phyloP scores from a whole-genome alignment of 306 rosid genomes.

The Rosa lucieae region DNA sequence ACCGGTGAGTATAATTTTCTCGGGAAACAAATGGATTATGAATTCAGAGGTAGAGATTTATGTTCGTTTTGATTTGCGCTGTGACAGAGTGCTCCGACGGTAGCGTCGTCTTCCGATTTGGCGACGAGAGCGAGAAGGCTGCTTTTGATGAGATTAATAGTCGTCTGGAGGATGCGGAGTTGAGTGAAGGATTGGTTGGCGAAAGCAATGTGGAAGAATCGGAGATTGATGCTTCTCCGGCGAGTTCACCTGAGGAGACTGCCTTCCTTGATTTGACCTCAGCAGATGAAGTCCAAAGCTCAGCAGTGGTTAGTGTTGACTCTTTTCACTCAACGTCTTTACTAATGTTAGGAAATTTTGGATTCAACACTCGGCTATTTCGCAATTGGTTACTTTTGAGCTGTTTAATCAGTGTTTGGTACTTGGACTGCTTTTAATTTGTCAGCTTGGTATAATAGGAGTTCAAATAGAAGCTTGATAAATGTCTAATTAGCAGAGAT shows the following conservation, averaged over 20 bases:
- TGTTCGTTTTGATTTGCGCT: background rate
- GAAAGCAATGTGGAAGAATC: background rate
- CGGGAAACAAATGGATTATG: background rate
- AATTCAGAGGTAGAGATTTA: background rate
- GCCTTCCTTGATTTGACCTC: background rate
- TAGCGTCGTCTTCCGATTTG: slow-evolving; percentile 56
- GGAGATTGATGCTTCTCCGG: background rate
- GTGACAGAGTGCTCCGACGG: slow-evolving; percentile 63
- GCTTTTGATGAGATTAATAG: background rate
- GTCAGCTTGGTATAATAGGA: background rate
- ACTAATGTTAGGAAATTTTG: background rate
- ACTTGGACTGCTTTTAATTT: background rate
- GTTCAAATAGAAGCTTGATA: background rate
- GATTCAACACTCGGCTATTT: background rate
- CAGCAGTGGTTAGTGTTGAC: background rate
- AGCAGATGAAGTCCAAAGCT: too few species aligned
- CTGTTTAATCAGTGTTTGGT: background rate
- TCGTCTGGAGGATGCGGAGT: background rate
- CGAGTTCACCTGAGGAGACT: background rate
- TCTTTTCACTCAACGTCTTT: background rate
- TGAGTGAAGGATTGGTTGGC: background rate
- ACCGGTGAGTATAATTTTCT: slow-evolving; percentile 34
- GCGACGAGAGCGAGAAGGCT: slow-evolving; percentile 39
- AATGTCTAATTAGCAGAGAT: background rate
- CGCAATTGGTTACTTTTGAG: background rate